Percentiles rank a stretch among this genome's conserved stretches.
Conservation (phyloP, 2,329 filamentous ascomycete genomes). For the Penicillium sp. region DNA sequence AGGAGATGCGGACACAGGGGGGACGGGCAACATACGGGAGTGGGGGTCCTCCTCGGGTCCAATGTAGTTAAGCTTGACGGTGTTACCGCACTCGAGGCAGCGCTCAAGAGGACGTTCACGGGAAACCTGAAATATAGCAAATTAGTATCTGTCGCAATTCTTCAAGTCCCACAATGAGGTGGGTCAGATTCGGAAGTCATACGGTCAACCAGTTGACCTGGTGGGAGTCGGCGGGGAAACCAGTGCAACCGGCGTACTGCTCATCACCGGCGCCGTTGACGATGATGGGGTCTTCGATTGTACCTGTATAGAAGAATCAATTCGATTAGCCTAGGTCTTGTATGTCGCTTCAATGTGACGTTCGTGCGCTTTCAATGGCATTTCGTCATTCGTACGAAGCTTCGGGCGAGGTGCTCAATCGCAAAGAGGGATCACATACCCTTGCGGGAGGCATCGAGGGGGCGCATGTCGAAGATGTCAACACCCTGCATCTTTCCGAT, state of each 20-base stretch:
- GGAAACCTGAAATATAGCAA: constrained; percentile 61
- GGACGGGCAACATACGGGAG: constrained; percentile 48
- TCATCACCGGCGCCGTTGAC: constrained; percentile 93
- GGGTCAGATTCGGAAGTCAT: constrained; percentile 40
- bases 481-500: constrained; percentile 99
- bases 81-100: constrained; percentile 94
- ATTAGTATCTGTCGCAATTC: constrained; percentile 3
- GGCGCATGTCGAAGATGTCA: constrained; percentile 98
- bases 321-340: constrained; percentile 8
- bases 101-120: constrained; percentile 89
- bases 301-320: constrained; percentile 58
- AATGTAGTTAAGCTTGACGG: constrained; percentile 97
- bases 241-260: constrained; percentile 96
- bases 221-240: constrained; percentile 90
- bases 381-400: neutral
- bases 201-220: constrained; percentile 86
- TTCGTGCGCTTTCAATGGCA: neutral
- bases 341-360: neutral
- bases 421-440: constrained; percentile 58
- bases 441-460: constrained; percentile 84
- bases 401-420: neutral
- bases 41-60: constrained; percentile 74
- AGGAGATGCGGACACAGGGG: constrained; percentile 6
- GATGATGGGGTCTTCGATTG: constrained; percentile 82
- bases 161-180: neutral